Evolutionary conservation across 202 grass and related monocot species (phyloP).

Genomic region (Setaria viridis): DNA sequence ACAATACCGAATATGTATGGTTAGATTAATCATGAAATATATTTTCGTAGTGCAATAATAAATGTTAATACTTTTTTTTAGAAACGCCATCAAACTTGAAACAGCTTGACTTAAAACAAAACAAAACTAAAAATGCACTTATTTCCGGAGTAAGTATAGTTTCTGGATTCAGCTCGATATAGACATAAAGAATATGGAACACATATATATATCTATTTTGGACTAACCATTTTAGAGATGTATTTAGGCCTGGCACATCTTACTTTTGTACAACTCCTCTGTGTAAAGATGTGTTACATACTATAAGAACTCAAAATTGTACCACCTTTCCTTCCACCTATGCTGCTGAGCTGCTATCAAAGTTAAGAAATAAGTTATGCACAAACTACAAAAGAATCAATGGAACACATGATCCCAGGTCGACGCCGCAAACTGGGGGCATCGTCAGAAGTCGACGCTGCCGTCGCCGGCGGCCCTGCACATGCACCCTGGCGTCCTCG

Average conservation of each 20-base stretch:
- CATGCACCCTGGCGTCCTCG: constrained; percentile 92
- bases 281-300: not conserved
- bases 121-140: too few relatives aligned
- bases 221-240: too few relatives aligned
- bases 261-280: not conserved
- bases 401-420: constrained; percentile 8
- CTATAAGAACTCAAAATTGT: not conserved
- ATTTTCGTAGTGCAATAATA: too few relatives aligned
- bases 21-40: too few relatives aligned
- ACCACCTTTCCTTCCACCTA: not conserved
- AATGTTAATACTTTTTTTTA: too few relatives aligned
- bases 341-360: constrained; percentile 21
- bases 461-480: constrained; percentile 58
- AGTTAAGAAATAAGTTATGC: constrained; percentile 13
- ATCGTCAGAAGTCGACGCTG: constrained; percentile 46
- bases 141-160: too few relatives aligned
- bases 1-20: too few relatives aligned
- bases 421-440: not conserved
- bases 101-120: too few relatives aligned
- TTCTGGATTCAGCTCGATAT: too few relatives aligned
- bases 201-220: too few relatives aligned
- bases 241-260: not conserved
- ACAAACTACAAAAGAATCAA: constrained; percentile 38
- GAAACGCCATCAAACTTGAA: too few relatives aligned
- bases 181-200: too few relatives aligned